Base-by-base conservation (phyloP, 768 basidiomycete species). In the Brasilioporus rufonigricans region DNA sequence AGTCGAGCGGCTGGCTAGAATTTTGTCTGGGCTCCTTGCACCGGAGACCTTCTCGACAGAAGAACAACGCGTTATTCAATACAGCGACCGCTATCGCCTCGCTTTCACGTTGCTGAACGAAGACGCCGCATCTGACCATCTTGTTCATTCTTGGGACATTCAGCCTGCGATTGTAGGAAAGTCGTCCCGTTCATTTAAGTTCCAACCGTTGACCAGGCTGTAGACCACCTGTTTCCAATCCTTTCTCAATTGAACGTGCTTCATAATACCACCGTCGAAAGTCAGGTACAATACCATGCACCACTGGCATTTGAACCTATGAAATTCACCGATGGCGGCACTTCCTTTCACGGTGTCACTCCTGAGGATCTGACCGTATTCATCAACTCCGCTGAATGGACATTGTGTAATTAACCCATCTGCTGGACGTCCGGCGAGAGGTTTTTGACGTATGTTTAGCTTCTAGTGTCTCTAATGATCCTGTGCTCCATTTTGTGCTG, bases 371-470 rank as follows among this genome's bases (percentile, higher is more conserved):
- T 97, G 55, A 93, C 89, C 14, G 86, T 95, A 0, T 99, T 99
- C 65, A 79, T 99, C 39, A 99, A 99, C 65, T 93, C 93, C 7
- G 97, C 94, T 5, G 87, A 94, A 65, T 99, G 97, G 97, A 89
- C 88, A 13, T 66, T 99, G 46, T 93, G 95, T 94, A 61, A 67
- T 27, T 61, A 50, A 53, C 36, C 62, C 62, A 77, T 61, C 32
- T 29, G 1, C 24, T 44, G 36, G 8, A 58, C 3, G 18, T 46
- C 12, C 4, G 6, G 43, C 24, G 44, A 24, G 40, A 41, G 45
- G 26, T 1, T 47, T 45, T 54, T 65, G 51, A 63, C 50, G 0
- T 19, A 29, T 39, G 7, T 13, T 27, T 38, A 98, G 95, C 95
- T 12, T 96, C 96, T 0, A 89, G 93, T 53, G 87, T 87, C 3